phyloP scores from a whole-genome alignment of 148 eudicot species.

The Fagopyrum esculentum region DNA sequence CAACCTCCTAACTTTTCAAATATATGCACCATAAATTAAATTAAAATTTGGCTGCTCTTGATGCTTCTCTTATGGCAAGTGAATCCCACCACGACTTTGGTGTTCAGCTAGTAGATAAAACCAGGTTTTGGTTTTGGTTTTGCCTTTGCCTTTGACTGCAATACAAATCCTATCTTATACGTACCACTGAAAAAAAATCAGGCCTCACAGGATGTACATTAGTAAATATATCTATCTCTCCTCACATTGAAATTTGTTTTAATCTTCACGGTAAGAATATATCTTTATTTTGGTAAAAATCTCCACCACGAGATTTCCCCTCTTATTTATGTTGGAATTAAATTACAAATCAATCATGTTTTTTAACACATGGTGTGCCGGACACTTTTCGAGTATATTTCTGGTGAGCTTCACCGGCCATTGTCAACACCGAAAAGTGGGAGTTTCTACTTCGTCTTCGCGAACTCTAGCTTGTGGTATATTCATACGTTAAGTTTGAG shows the following conservation, averaged over 20 bases:
- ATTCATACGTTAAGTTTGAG: too few relatives aligned
- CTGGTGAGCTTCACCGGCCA: too few relatives aligned
- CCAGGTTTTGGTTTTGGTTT: neutral
- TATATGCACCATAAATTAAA: neutral
- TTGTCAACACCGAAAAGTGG: too few relatives aligned
- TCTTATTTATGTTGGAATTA: too few relatives aligned
- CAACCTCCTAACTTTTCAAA: neutral
- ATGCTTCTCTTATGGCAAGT: conserved; percentile 11
- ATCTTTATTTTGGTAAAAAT: too few relatives aligned
- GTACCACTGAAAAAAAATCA: neutral
- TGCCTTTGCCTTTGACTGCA: neutral
- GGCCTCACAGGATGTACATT: neutral
- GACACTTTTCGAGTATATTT: too few relatives aligned
- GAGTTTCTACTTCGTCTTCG: too few relatives aligned
- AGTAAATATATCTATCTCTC: neutral
- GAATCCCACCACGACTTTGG: neutral
- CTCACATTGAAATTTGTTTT: neutral
- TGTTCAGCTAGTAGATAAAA: neutral
- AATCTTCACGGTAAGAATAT: neutral
- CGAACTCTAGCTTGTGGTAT: too few relatives aligned
- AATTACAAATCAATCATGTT: too few relatives aligned
- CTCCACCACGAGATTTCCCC: too few relatives aligned
- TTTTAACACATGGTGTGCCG: too few relatives aligned
- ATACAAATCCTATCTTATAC: neutral
- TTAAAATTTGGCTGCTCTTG: conserved; percentile 16